Evolutionary conservation across 495 filamentous ascomycete species (phyloP).

Genomic region (Penicillium argentinense): DNA sequence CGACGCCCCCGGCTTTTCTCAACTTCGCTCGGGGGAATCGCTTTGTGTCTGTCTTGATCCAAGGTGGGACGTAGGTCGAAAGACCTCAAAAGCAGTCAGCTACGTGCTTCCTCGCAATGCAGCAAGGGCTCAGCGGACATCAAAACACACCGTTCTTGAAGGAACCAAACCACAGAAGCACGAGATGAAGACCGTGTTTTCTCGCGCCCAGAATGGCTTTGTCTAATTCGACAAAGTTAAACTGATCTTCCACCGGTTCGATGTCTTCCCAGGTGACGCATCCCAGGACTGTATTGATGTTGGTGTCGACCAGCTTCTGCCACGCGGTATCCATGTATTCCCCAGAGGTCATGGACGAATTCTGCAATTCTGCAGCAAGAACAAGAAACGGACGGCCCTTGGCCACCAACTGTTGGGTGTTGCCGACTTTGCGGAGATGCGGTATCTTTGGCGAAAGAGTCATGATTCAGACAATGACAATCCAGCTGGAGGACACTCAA

Average conservation of each 20-base stretch:
- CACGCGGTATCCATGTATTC: slow-evolving; percentile 45
- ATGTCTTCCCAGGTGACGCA: slow-evolving; percentile 52
- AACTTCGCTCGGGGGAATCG: slow-evolving; percentile 42
- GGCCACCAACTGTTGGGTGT: slow-evolving; percentile 41
- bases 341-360: slow-evolving; percentile 47
- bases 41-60: slow-evolving; percentile 44
- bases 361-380: slow-evolving; percentile 47
- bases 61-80: slow-evolving; percentile 42
- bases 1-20: slow-evolving; percentile 26
- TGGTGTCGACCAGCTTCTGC: slow-evolving; percentile 39
- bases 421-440: slow-evolving; percentile 27
- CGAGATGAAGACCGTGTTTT: slow-evolving; percentile 38
- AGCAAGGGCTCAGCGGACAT: too few relatives aligned
- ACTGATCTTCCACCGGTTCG: slow-evolving; percentile 46
- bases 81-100: slow-evolving; percentile 13
- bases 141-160: slow-evolving; percentile 46
- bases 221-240: slow-evolving; percentile 46
- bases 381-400: slow-evolving; percentile 49
- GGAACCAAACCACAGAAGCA: slow-evolving; percentile 52
- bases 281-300: slow-evolving; percentile 52
- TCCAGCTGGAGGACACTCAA: too few relatives aligned
- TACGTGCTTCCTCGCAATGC: too few relatives aligned
- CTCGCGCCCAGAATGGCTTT: slow-evolving; percentile 40
- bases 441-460: slow-evolving; percentile 16
- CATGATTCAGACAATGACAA: too few relatives aligned